Evolutionary conservation across 495 filamentous ascomycete species (phyloP), one percentile per base, ranked within the genome.

Genomic region (Penicillium crystallinum): DNA sequence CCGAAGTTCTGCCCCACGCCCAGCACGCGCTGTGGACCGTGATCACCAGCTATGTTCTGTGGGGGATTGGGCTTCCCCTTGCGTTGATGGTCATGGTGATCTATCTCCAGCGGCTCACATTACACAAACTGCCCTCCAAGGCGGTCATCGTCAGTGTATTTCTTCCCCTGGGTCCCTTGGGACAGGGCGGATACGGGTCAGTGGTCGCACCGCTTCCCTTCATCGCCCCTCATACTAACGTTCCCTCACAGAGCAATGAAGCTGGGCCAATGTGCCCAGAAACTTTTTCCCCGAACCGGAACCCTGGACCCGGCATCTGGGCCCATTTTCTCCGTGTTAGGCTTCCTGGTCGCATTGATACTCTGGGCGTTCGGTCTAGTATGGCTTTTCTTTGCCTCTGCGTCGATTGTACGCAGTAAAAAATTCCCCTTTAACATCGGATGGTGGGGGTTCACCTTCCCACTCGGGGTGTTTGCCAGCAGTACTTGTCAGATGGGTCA

Each of bases 361-460:
- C 14, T 77, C 37, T 77, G 74, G 74, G 68, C 61, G 3, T 74
- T 75, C 41, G 71, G 66, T 0, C 40, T 73, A 1, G 59, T 68
- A 1, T 77, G 74, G 70, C 54, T 76, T 10, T 64, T 71, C 43
- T 70, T 75, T 27, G 74, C 74, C 5, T 15, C n/a, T 36, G 34
- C 34, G 4, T 36, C 34, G n/a, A 36, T 36, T 8, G 33, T 14
- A 6, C 34, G n/a, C 34, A 17, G 34, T 6, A 60, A 48, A n/a
- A 65, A 51, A 25, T 80, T 81, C 46, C 77, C 77, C 0, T 82
- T 82, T 60, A 81, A 80, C 53, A 76, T 81, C 68, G 78, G 79
- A 15, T 81, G 79, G 79, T 82, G 79, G 79, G 75, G 74, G 2
- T 78, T 81, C 49, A 77, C 69, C 9, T 82, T 81, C 49, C 77